Evolutionary conservation across 192 early-diverging fungal genomes (phyloP), one percentile per base, ranked within the genome.

Genomic region (Gonapodya prolifera): DNA sequence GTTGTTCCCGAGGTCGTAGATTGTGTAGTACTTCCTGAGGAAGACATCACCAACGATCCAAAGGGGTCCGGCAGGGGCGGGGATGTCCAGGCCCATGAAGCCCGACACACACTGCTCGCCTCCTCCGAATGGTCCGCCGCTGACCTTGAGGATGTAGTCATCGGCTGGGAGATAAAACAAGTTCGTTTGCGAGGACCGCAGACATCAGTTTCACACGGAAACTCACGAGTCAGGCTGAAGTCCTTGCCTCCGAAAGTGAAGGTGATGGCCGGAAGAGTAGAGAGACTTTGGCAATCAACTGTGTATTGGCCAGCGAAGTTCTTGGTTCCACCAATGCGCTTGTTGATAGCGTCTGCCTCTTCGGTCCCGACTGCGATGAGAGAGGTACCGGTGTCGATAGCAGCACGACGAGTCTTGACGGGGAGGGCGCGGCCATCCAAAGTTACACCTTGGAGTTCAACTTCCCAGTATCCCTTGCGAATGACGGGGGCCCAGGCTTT

Each of bases 401-500:
- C 94, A 8, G 95, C 94, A 29, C 91, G 89, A n/a, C 33, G 88
- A 80, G 77, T 73, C 2, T 79, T 81, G 17, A 86, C 29, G 30
- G 69, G 61, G 8, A 95, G 80, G 31, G 89, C 85, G n/a, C 91
- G 89, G 45, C 90, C 93, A 77, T 90, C 95, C 77, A 98, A 88
- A 70, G 84, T 87, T 70, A 94, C 87, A 77, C 90, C 86, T 76
- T 91, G 85, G 23, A 99, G 84, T 33, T 91, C 90, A 70, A 98
- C 94, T 84, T 99, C 97, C 97, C 97, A 99, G 86, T 99, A 99
- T 0, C 89, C 96, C 84, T 95, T 94, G 80, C 95, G 91, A 45
- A 89, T 86, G 76, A 99, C 91, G 30, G 92, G 88, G 71, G 94
- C 90, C 91, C 92, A 99, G 28, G 82, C 83, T 84, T 77, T 18